Conservation (phyloP, 352 stramenopile species). For the Phytophthora crassamura region DNA sequence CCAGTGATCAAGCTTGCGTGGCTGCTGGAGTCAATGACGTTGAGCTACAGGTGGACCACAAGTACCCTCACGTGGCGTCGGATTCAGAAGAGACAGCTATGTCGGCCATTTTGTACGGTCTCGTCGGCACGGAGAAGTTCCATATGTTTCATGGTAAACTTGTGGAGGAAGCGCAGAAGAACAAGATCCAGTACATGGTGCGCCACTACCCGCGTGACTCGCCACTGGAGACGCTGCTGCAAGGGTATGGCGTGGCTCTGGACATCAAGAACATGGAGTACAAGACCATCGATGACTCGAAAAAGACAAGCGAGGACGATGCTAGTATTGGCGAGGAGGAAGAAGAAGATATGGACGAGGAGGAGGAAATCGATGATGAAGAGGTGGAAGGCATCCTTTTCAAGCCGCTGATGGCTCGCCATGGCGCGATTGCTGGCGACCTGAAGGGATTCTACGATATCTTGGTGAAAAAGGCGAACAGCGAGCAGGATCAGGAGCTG, state of each 20-base stretch:
- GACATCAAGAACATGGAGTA: constrained; percentile 99
- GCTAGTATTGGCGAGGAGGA: constrained; percentile 36
- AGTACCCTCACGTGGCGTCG: constrained; percentile 55
- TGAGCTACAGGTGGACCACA: constrained; percentile 74
- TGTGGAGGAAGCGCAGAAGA: constrained; percentile 57
- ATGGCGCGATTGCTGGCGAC: constrained; percentile 50
- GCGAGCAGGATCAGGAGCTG: constrained; percentile 47
- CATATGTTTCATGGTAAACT: constrained; percentile 75
- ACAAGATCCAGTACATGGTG: constrained; percentile 83
- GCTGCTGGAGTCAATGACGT: constrained; percentile 74
- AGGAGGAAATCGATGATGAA: constrained; percentile 55
- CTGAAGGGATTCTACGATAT: constrained; percentile 64
- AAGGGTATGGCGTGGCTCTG: constrained; percentile 93
- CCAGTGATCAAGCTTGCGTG: constrained; percentile 51
- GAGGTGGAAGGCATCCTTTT: constrained; percentile 77
- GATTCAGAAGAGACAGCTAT: constrained; percentile 17
- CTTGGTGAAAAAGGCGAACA: constrained; percentile 55
- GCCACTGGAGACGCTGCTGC: constrained; percentile 76
- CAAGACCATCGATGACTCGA: constrained; percentile 94
- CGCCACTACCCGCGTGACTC: constrained; percentile 80
- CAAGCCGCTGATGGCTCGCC: constrained; percentile 52
- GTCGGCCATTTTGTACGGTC: constrained; percentile 88
- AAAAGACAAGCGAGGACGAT: constrained; percentile 54
- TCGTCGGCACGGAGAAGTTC: constrained; percentile 72
- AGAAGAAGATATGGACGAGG: constrained; percentile 44